phyloP scores from a whole-genome alignment of 1,284 basidiomycete genomes.

The Ceratobasidium sp. region DNA sequence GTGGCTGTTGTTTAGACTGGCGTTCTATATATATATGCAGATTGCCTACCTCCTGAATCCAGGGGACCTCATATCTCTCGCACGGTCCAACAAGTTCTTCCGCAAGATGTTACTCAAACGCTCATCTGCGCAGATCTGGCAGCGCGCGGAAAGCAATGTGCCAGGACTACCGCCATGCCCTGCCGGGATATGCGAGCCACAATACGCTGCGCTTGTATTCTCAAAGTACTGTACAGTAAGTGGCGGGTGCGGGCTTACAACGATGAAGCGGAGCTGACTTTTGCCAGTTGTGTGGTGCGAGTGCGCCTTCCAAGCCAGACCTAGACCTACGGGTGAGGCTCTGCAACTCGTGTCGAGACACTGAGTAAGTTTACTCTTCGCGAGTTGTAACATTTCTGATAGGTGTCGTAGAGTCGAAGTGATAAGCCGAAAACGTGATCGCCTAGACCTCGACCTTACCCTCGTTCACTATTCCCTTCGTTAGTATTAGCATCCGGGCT shows the following conservation, averaged over 20 bases:
- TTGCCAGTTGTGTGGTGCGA: constrained; percentile 4
- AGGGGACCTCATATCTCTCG: neutral
- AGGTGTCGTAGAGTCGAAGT: too few relatives aligned
- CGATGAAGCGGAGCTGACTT: neutral
- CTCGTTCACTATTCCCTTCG: too few relatives aligned
- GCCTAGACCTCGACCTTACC: too few relatives aligned
- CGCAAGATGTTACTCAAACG: constrained; percentile 13
- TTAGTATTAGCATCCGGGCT: too few relatives aligned
- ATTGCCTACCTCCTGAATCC: constrained; percentile 10
- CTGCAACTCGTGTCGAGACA: constrained; percentile 5
- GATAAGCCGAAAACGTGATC: neutral
- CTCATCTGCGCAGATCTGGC: constrained; percentile 1
- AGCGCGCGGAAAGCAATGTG: neutral
- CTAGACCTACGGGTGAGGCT: constrained; percentile 5
- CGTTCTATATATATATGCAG: neutral
- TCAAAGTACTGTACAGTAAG: constrained; percentile 18
- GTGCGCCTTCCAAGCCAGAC: constrained; percentile 3
- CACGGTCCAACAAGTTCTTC: constrained; percentile 18
- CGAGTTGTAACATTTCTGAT: too few relatives aligned
- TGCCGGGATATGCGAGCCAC: constrained; percentile 17
- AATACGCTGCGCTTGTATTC: constrained; percentile 23
- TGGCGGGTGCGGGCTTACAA: too few relatives aligned
- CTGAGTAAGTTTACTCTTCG: neutral
- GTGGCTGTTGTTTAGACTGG: too few relatives aligned
- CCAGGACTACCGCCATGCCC: constrained; percentile 18